These are phyloP conservation scores for Catharanthus roseus DNA, from an alignment of 257 asterid genomes.

Conservation along the genomic window DNA sequence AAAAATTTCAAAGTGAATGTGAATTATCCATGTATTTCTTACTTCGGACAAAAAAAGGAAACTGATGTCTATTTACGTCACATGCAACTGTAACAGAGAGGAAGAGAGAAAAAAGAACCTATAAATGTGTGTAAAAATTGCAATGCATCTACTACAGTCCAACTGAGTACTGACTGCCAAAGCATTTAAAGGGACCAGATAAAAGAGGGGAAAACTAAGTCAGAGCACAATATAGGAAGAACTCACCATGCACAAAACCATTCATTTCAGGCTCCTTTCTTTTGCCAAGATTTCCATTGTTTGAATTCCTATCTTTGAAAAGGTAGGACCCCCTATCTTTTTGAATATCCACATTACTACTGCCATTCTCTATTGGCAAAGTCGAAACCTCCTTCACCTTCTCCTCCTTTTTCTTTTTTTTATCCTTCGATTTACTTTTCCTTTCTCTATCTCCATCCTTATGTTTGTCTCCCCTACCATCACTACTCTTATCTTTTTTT, in stretches of 20 bases:
- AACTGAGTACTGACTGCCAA: background rate
- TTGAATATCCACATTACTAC: conserved; percentile 22
- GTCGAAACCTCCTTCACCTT: conserved; percentile 20
- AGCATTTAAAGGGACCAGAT: background rate
- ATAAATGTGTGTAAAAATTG: background rate
- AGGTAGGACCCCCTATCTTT: conserved; percentile 20
- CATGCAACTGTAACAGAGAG: conserved; percentile 1
- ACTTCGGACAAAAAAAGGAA: background rate
- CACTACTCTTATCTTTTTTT: conserved; percentile 14
- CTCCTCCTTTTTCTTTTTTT: conserved; percentile 33
- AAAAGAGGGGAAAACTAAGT: background rate
- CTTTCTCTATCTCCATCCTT: conserved; percentile 29
- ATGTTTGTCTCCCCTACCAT: conserved; percentile 24
- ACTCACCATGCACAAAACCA: conserved; percentile 52
- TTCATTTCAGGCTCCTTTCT: conserved; percentile 33
- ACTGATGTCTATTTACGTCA: background rate
- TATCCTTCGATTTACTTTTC: conserved; percentile 36
- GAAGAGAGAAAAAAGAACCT: background rate
- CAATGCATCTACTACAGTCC: background rate
- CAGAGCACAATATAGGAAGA: conserved; percentile 12
- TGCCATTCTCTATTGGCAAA: conserved; percentile 24
- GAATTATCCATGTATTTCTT: background rate
- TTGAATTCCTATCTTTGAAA: conserved; percentile 25
- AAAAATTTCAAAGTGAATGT: background rate
- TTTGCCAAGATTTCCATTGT: conserved; percentile 32